Base-by-base conservation (phyloP, 176 grass and related monocot species). In the Alopecurus myosuroides region DNA sequence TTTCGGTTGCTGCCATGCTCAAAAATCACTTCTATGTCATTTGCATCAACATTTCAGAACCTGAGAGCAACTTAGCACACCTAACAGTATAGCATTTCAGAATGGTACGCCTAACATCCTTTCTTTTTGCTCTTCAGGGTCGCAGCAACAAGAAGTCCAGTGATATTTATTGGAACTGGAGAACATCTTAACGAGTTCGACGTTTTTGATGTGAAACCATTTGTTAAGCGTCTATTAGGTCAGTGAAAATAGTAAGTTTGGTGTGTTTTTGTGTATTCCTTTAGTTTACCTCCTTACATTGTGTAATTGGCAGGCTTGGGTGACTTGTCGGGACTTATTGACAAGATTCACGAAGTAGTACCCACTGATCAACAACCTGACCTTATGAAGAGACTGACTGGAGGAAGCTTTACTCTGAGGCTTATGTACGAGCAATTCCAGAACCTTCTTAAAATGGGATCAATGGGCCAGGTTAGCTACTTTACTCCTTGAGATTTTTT, bases 161-260 rank as follows among this genome's bases (percentile, higher is more conserved):
- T 96, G 63, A 99, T 96, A 87, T 99, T 99, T 87, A 94, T 99
- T 83, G 97, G 97, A 87, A 99, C 97, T 76, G 91, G 97, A 84
- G 97, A 99, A 61, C 93, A 96, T 82, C 89, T 96, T 9, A 84
- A 95, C 70, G 91, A 94, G 20, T 92, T 99, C 84, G 97, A 99
- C 88, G 82, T 92, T 79, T 96, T 96, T 88, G 89, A 96, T 87
- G 97, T 99, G 67, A 96, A 96, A 69, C 93, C 91, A 84, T 99
- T 99, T 76, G 97, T 96, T 49, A 96, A 90, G 75, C 91, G 91
- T 15, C 82, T 96, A 56, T 91, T 96, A 91, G 97, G 93, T 99
- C 34, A 57, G 81, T 84, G 23, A 82, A 83, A 81, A 76, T 87
- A 61, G 49, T 50, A 75, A 51, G 1, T 35, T 15, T 83, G 37